Percentiles rank a stretch among this genome's conserved stretches.
These are phyloP conservation scores for Saccharomycopsis oosterbeekiorum DNA, from an alignment of 805 yeast species.

Conservation along the genomic window DNA sequence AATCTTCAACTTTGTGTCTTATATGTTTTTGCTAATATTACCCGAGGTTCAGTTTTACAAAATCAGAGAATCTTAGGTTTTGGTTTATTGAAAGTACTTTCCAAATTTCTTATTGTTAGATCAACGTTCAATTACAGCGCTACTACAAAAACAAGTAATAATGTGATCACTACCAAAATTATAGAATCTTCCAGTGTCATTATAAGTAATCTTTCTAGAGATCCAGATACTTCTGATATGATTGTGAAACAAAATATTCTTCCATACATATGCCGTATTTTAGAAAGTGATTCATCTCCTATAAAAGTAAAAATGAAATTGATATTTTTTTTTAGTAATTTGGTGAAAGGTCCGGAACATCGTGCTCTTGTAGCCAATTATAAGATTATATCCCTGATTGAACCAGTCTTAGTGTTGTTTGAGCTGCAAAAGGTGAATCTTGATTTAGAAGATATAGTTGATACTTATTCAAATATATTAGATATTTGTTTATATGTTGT, in stretches of 20 bases:
- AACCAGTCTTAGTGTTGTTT: not conserved
- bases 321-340: conserved; percentile 7
- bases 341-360: conserved; percentile 10
- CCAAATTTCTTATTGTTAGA: not conserved
- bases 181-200: conserved; percentile 10
- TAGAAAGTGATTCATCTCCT: conserved; percentile 5
- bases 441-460: not conserved
- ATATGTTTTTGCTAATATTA: conserved; percentile 13
- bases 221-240: conserved; percentile 1
- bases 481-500: conserved; percentile 13
- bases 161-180: not conserved
- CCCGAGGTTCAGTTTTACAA: conserved; percentile 13
- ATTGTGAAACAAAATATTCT: conserved; percentile 1
- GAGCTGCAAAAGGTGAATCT: not conserved
- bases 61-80: conserved; percentile 5
- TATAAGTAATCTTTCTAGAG: conserved; percentile 8
- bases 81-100: conserved; percentile 7
- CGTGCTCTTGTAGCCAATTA: conserved; percentile 7
- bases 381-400: conserved; percentile 9
- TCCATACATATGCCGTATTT: conserved; percentile 3
- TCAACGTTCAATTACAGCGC: not conserved
- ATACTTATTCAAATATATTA: conserved; percentile 7
- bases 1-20: conserved; percentile 14
- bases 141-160: not conserved
- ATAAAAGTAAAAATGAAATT: conserved; percentile 7